These are phyloP conservation scores for Zostera marina DNA, from an alignment of 116 monocot species.

Conservation along the genomic window DNA sequence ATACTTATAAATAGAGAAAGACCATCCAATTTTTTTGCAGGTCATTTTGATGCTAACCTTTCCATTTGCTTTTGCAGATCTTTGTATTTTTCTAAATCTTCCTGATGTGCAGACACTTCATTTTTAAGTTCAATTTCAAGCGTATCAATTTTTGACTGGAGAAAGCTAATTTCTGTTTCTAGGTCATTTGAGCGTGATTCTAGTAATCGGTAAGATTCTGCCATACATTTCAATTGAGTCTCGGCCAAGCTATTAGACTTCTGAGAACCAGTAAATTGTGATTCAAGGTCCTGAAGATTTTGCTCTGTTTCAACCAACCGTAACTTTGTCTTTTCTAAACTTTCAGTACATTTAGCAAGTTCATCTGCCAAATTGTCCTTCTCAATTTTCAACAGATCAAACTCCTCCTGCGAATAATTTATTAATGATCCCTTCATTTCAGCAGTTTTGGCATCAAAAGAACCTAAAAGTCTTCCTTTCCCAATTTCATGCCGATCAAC, in stretches of 20 bases:
- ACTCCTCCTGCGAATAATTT: slow-evolving; percentile 24
- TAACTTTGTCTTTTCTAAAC: slow-evolving; percentile 20
- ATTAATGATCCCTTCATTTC: slow-evolving; percentile 8
- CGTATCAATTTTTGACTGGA: slow-evolving; percentile 29
- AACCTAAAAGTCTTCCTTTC: slow-evolving; percentile 17
- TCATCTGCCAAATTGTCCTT: slow-evolving; percentile 35
- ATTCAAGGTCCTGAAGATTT: slow-evolving; percentile 24
- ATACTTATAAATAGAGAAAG: background rate
- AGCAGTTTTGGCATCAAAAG: slow-evolving; percentile 20
- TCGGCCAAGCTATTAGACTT: slow-evolving; percentile 63
- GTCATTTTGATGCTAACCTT: slow-evolving; percentile 30
- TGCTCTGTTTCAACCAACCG: slow-evolving; percentile 37
- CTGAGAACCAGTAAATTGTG: slow-evolving; percentile 37
- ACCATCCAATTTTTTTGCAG: background rate
- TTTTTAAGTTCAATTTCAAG: slow-evolving; percentile 44
- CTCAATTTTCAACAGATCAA: slow-evolving; percentile 45
- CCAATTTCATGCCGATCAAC: slow-evolving; percentile 24
- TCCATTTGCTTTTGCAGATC: slow-evolving; percentile 55
- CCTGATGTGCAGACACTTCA: slow-evolving; percentile 43
- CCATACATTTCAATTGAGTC: slow-evolving; percentile 88
- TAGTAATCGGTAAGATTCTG: slow-evolving; percentile 68
- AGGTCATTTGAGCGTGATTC: slow-evolving; percentile 38
- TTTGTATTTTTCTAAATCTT: slow-evolving; percentile 35
- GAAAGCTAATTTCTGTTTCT: slow-evolving; percentile 32
- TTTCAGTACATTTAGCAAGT: slow-evolving; percentile 34